Percentiles rank a stretch among this genome's conserved stretches.
phyloP scores from a whole-genome alignment of 441 rosid genomes.

The Hypseocharis bilobata region DNA sequence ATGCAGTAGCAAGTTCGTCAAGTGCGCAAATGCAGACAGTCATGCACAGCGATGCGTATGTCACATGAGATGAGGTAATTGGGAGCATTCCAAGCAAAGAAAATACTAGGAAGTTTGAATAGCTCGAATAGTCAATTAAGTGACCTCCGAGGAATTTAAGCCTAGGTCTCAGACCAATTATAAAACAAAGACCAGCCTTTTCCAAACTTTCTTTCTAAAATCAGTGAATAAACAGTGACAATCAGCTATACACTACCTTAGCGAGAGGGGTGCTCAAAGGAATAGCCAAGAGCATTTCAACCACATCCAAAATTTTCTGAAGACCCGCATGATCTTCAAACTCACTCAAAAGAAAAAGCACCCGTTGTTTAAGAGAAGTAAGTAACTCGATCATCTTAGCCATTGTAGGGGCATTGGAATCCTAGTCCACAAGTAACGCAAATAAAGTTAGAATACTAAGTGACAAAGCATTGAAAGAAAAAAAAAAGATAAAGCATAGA shows the following conservation, averaged over 20 bases:
- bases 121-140: neutral
- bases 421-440: slow-evolving; percentile 34
- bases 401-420: slow-evolving; percentile 61
- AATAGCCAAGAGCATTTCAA: slow-evolving; percentile 62
- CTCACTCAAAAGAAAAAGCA: slow-evolving; percentile 43
- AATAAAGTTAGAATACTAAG: slow-evolving; percentile 13
- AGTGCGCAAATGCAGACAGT: neutral
- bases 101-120: neutral
- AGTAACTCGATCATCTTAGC: slow-evolving; percentile 70
- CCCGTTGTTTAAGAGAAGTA: slow-evolving; percentile 33
- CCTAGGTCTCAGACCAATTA: no score
- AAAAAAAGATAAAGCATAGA: slow-evolving; percentile 7
- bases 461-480: slow-evolving; percentile 7
- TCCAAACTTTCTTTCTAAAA: no score
- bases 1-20: neutral
- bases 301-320: slow-evolving; percentile 55
- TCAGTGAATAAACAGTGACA: no score
- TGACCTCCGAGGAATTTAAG: no score
- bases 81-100: neutral
- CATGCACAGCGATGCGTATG: neutral
- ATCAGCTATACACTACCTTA: slow-evolving; percentile 48
- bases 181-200: no score
- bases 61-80: neutral
- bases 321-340: slow-evolving; percentile 86
- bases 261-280: slow-evolving; percentile 73